These are phyloP conservation scores for Ophiostoma quercus DNA, from an alignment of 2,329 filamentous ascomycete genomes.

Conservation along the genomic window DNA sequence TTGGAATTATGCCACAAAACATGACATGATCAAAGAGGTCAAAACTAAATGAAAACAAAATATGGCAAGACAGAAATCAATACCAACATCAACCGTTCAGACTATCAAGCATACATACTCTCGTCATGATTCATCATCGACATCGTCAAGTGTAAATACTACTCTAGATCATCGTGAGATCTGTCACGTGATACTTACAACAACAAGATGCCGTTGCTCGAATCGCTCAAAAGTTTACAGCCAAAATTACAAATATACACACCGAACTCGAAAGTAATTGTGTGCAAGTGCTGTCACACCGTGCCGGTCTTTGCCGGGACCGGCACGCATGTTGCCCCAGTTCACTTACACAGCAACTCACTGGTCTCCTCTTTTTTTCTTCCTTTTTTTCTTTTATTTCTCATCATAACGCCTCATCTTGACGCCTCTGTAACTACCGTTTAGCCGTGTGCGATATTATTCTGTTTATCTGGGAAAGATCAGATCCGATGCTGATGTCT, in stretches of 20 bases:
- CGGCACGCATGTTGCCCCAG: background rate
- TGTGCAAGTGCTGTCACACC: background rate
- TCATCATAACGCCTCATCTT: background rate
- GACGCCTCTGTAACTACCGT: background rate
- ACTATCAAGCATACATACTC: no score
- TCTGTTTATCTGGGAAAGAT: background rate
- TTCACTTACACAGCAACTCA: background rate
- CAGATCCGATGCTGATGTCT: background rate
- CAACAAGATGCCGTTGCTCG: background rate
- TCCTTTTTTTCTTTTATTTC: background rate
- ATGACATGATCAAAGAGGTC: no score
- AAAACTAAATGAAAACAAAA: no score
- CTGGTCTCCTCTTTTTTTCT: no score
- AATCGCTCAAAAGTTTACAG: no score
- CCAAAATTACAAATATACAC: background rate
- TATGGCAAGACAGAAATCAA: no score
- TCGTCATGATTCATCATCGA: constrained; percentile 4
- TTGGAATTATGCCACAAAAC: background rate
- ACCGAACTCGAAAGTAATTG: background rate
- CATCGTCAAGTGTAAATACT: background rate
- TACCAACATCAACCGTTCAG: no score
- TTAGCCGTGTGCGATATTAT: background rate
- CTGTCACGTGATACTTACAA: background rate
- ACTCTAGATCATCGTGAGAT: background rate
- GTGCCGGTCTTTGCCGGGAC: background rate